Evolutionary conservation across 139 green algal species (phyloP), one percentile per base, ranked within the genome.

Genomic region (Diplosphaera chodatii): DNA sequence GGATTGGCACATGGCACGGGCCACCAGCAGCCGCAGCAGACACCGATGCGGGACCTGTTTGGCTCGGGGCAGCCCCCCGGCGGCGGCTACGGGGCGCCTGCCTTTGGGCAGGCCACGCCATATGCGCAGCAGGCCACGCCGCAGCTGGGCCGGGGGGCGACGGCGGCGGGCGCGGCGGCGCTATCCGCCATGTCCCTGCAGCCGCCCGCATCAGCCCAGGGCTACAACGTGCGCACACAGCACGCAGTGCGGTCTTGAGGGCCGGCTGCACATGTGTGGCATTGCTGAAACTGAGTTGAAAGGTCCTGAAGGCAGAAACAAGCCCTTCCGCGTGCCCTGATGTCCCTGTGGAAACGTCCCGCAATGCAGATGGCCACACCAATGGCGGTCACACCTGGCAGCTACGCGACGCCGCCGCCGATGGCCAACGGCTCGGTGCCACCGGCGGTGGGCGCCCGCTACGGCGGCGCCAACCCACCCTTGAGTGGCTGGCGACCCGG

Each of bases 341-440:
- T n/a, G n/a, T n/a, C n/a, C n/a, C n/a, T n/a, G n/a, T n/a, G n/a
- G n/a, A n/a, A n/a, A n/a, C n/a, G 48, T 23, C 10, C 13, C 18
- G 16, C 48, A 23, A 33, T 67, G 56, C 76, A 75, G 32, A 33
- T 76, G 23, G 33, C 18, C 55, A 48, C 62, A 21, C 40, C 71
- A n/a, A 34, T 32, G 55, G 66, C 66, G 3, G 72, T 32, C 30
- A 32, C 69, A 23, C 69, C 65, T 78, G 22, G 64, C 70, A 70
- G 23, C 1, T 87, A 82, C 40, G 67, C 66, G 55, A 86, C 82
- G 37, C 80, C 80, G n/a, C 66, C 75, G 15, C 32, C 74, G 0
- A 30, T 33, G 23, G 72, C 71, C 29, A 63, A n/a, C 28, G 67
- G 70, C 25, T 30, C 69, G 37, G 67, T 66, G 41, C 71, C 74